Conservation (phyloP, 1,139 yeast species). For the Suhomyces kunorum region DNA sequence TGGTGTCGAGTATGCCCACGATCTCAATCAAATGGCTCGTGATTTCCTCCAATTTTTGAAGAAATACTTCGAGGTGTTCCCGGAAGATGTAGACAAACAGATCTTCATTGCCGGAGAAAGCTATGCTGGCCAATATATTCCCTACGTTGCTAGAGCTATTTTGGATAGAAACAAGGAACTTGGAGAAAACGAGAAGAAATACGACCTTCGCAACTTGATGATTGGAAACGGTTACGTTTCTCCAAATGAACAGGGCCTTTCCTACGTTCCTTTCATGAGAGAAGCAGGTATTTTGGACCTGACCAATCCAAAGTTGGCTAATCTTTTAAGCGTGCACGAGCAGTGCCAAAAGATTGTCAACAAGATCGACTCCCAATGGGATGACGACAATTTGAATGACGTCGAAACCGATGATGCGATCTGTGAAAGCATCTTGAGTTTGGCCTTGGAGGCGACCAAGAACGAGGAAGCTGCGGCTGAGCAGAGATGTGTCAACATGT, state of each 20-base stretch:
- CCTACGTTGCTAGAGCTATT: slow-evolving; percentile 74
- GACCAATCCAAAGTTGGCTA: slow-evolving; percentile 39
- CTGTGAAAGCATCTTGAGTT: slow-evolving; percentile 53
- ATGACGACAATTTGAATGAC: slow-evolving; percentile 24
- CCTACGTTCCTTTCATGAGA: slow-evolving; percentile 74
- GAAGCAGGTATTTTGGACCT: slow-evolving; percentile 56
- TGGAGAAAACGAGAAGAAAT: slow-evolving; percentile 18
- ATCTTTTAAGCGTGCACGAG: slow-evolving; percentile 54
- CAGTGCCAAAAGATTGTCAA: slow-evolving; percentile 58
- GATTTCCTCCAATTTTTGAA: slow-evolving; percentile 69
- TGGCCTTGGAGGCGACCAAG: slow-evolving; percentile 40
- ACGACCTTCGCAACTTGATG: slow-evolving; percentile 64
- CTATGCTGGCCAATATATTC: slow-evolving; percentile 96
- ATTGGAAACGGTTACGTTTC: slow-evolving; percentile 98
- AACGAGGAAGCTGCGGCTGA: slow-evolving; percentile 28
- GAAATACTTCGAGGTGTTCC: slow-evolving; percentile 69
- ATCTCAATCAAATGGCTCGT: slow-evolving; percentile 56
- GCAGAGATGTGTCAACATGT: slow-evolving; percentile 73
- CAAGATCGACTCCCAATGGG: slow-evolving; percentile 28
- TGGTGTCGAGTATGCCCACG: slow-evolving; percentile 55
- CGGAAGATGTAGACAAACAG: slow-evolving; percentile 66
- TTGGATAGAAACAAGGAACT: slow-evolving; percentile 45
- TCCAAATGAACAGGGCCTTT: slow-evolving; percentile 78
- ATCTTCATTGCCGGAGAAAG: slow-evolving; percentile 90
- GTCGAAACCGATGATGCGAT: slow-evolving; percentile 36